Conservation (phyloP, 257 asterid genomes). For the Schizonepeta tenuifolia region DNA sequence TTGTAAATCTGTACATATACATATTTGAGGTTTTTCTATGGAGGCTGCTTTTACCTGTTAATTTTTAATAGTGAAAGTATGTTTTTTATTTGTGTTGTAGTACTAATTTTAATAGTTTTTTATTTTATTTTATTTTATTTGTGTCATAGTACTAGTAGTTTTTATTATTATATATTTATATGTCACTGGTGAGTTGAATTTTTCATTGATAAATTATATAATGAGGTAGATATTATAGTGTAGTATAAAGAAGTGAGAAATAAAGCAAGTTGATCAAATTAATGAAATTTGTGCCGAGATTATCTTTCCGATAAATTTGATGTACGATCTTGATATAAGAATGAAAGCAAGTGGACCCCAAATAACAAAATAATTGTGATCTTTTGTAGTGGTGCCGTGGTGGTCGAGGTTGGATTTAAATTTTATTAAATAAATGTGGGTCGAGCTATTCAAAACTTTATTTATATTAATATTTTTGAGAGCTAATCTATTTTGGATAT, state of each 20-base stretch:
- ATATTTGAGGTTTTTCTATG: slow-evolving; percentile 7
- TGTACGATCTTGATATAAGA: neutral
- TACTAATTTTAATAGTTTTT: neutral
- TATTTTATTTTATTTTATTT: too few relatives aligned
- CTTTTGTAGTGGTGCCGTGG: too few relatives aligned
- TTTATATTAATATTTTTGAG: too few relatives aligned
- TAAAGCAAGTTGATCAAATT: neutral
- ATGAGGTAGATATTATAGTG: too few relatives aligned
- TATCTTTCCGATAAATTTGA: neutral
- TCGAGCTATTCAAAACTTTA: neutral
- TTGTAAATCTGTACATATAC: slow-evolving; percentile 35
- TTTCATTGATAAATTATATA: neutral
- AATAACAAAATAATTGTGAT: neutral
- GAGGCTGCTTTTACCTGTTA: slow-evolving; percentile 20
- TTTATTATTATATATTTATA: neutral
- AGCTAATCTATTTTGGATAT: too few relatives aligned
- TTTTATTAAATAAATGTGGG: neutral
- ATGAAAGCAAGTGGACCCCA: neutral
- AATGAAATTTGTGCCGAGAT: neutral
- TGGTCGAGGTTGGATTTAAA: too few relatives aligned
- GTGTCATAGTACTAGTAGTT: too few relatives aligned
- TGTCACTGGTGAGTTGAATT: neutral
- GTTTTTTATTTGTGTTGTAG: too few relatives aligned
- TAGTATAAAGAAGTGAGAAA: neutral
- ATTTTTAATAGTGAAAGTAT: too few relatives aligned